These are phyloP conservation scores for Tillandsia leiboldiana DNA, from an alignment of 176 grass and related monocot genomes.

Conservation along the genomic window DNA sequence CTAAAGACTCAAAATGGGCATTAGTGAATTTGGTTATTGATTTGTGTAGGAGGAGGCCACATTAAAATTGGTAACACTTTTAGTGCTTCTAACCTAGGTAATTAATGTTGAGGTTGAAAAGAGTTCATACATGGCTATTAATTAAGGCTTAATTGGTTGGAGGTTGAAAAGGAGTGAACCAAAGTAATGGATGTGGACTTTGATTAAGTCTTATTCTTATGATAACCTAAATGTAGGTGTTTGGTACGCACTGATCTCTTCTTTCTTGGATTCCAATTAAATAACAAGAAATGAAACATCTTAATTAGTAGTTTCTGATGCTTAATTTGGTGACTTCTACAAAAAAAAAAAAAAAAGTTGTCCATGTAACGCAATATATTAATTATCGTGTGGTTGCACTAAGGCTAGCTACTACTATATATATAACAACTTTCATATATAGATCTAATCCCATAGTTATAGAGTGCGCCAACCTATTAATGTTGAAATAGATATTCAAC, in stretches of 20 bases:
- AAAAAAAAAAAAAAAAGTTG: neutral
- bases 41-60: neutral
- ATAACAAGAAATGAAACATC: neutral
- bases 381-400: neutral
- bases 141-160: neutral
- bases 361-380: neutral
- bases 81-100: neutral
- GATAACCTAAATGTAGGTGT: neutral
- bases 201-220: too few relatives aligned
- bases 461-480: too few relatives aligned
- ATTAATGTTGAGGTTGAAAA: neutral
- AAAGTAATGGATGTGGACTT: neutral
- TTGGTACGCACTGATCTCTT: neutral
- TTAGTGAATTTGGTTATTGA: too few relatives aligned
- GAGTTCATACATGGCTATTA: neutral
- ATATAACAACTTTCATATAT: too few relatives aligned
- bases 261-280: neutral
- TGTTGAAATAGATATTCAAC: too few relatives aligned
- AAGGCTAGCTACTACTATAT: too few relatives aligned
- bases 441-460: too few relatives aligned
- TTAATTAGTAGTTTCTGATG: neutral
- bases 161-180: neutral
- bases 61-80: neutral
- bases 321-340: neutral
- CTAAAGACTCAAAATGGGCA: neutral